Evolutionary conservation across 331 rosid genomes (phyloP).

Genomic region (Rhamnella rubrinervis): DNA sequence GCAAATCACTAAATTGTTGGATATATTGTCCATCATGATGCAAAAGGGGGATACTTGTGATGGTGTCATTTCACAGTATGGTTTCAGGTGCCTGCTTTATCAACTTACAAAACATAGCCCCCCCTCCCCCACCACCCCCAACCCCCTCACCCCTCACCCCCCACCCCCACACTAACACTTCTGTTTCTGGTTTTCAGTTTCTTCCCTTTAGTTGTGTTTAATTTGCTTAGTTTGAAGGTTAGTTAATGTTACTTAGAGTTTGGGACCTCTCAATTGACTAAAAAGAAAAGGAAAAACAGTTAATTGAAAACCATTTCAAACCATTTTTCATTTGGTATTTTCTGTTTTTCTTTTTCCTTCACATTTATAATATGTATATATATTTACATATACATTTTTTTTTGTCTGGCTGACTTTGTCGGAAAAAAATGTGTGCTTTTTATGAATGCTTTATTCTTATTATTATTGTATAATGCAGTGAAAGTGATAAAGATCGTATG

Average conservation of each 20-base stretch:
- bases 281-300: no score
- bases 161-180: no score
- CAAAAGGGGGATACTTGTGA: conserved; percentile 42
- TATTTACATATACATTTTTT: background rate
- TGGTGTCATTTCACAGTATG: conserved; percentile 40
- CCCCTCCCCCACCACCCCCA: no score
- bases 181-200: no score
- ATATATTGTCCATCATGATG: conserved; percentile 48
- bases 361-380: background rate
- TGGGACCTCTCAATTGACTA: no score
- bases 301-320: no score
- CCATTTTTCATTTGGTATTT: no score
- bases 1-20: conserved; percentile 52
- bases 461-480: conserved; percentile 43
- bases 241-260: no score
- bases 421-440: conserved; percentile 1
- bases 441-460: conserved; percentile 18
- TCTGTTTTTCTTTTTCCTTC: background rate
- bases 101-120: background rate
- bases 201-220: background rate
- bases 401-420: background rate
- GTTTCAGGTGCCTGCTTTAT: conserved; percentile 20
- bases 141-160: no score
- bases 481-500: conserved; percentile 49
- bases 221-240: no score